phyloP scores from a whole-genome alignment of 208 protist species.

The Entamoeba histolytica region DNA sequence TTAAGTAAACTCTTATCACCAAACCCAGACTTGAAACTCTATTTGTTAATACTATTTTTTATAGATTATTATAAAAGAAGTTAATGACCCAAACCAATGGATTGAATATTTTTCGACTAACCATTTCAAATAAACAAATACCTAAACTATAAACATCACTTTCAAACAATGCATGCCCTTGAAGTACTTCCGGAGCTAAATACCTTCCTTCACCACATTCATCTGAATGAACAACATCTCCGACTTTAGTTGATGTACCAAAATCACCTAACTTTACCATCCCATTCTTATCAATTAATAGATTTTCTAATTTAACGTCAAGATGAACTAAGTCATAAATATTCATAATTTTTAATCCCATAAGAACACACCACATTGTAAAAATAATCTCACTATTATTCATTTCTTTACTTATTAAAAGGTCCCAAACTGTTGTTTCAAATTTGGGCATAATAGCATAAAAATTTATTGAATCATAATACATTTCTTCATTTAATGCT shows the following conservation, averaged over 20 bases:
- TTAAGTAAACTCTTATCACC: too few relatives aligned
- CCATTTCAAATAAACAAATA: background rate
- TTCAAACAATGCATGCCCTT: background rate
- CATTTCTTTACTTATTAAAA: background rate
- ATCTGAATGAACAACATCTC: background rate
- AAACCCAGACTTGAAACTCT: too few relatives aligned
- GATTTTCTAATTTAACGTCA: background rate
- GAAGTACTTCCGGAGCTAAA: background rate
- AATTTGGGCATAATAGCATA: background rate
- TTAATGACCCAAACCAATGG: too few relatives aligned
- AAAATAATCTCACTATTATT: background rate
- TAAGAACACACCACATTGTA: background rate
- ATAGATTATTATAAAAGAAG: too few relatives aligned
- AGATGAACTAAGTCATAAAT: background rate
- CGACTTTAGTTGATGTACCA: background rate
- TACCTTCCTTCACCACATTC: background rate
- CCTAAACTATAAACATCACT: background rate
- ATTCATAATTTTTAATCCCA: background rate
- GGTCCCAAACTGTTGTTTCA: background rate
- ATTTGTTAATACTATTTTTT: too few relatives aligned
- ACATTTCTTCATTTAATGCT: background rate
- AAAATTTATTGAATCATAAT: background rate
- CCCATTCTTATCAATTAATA: background rate
- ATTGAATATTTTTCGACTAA: background rate
- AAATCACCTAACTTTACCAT: background rate